Conservation (phyloP, 2,329 filamentous ascomycete genomes). For the Dothideomycetidae sp. region DNA sequence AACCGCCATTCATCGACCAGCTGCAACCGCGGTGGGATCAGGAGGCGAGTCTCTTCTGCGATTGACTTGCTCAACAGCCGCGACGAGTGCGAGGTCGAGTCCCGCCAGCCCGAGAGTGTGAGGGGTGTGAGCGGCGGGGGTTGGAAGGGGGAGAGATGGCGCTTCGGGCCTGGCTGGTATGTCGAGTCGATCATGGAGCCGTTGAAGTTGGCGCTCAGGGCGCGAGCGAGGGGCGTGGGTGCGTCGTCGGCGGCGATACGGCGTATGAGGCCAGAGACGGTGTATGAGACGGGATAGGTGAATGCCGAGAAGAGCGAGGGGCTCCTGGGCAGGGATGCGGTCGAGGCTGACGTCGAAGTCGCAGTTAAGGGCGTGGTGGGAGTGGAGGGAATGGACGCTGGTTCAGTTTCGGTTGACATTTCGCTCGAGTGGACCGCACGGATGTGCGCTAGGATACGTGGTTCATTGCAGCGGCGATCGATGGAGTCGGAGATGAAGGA, state of each 20-base stretch:
- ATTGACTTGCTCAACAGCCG: constrained; percentile 57
- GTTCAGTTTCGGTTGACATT: constrained; percentile 9
- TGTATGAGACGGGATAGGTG: constrained; percentile 36
- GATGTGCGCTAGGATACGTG: constrained; percentile 6
- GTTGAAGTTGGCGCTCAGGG: constrained; percentile 26
- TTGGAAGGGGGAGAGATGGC: constrained; percentile 64
- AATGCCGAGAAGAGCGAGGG: constrained; percentile 29
- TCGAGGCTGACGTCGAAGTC: constrained; percentile 16
- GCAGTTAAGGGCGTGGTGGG: constrained; percentile 11
- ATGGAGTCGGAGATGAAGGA: background rate
- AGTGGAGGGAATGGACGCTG: constrained; percentile 3
- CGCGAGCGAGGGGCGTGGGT: constrained; percentile 23
- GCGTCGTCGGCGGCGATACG: constrained; percentile 33
- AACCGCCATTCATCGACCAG: constrained; percentile 77
- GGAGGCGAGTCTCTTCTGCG: constrained; percentile 83
- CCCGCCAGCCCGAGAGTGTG: constrained; percentile 50
- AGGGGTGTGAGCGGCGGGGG: constrained; percentile 80
- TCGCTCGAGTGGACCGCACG: background rate
- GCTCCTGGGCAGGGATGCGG: constrained; percentile 12
- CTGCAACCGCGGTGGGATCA: constrained; percentile 75
- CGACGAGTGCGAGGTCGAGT: constrained; percentile 43
- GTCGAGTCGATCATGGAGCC: constrained; percentile 32
- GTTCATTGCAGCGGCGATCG: constrained; percentile 7
- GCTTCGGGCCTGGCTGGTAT: constrained; percentile 41
- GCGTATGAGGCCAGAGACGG: constrained; percentile 32